phyloP scores from a whole-genome alignment of 495 filamentous ascomycete genomes.

The Penicillium ucsense region DNA sequence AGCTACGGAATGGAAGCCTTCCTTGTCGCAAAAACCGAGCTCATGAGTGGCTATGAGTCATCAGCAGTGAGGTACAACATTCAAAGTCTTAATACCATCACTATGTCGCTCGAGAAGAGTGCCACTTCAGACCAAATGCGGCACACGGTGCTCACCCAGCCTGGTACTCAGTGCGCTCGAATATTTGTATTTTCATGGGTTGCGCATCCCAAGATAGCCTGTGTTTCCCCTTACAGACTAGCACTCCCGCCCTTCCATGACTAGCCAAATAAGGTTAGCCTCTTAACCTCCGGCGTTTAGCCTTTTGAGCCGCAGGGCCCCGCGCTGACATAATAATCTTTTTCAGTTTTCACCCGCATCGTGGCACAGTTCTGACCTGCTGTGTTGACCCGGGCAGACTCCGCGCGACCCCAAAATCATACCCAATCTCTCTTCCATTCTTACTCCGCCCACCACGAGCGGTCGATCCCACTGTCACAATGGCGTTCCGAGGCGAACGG shows the following conservation, averaged over 20 bases:
- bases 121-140: too few relatives aligned
- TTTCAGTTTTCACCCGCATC: not conserved
- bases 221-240: conserved; percentile 12
- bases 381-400: too few relatives aligned
- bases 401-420: too few relatives aligned
- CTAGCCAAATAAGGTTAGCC: conserved; percentile 12
- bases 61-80: too few relatives aligned
- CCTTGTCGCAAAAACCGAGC: too few relatives aligned
- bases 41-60: too few relatives aligned
- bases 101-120: too few relatives aligned
- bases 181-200: not conserved
- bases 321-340: conserved; percentile 22
- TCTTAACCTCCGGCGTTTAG: conserved; percentile 19
- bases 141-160: too few relatives aligned
- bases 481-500: conserved; percentile 52
- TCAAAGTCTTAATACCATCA: too few relatives aligned
- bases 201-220: not conserved
- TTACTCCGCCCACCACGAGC: not conserved
- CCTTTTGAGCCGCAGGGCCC: conserved; percentile 37
- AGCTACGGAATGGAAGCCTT: too few relatives aligned
- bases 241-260: not conserved
- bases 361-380: too few relatives aligned
- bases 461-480: conserved; percentile 13
- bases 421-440: conserved; percentile 3
- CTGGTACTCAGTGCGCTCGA: too few relatives aligned